phyloP scores from a whole-genome alignment of 371 early-diverging fungal species.

The Mucor racemosus region DNA sequence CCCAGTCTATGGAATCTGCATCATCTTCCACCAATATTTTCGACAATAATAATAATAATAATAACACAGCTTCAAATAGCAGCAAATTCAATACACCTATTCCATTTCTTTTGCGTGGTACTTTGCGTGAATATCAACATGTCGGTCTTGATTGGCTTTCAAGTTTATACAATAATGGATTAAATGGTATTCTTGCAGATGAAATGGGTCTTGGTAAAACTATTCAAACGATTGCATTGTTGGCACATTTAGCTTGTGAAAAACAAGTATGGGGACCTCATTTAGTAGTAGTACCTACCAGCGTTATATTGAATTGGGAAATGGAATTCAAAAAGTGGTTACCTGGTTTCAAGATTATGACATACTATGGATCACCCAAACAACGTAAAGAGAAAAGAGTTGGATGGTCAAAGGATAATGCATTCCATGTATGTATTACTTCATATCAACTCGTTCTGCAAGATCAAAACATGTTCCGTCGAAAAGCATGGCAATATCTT shows the following conservation, averaged over 20 bases:
- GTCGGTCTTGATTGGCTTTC: conserved; percentile 84
- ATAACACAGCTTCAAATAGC: neutral
- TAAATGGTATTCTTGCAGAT: conserved; percentile 98
- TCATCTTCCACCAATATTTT: conserved; percentile 34
- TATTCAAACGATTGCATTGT: conserved; percentile 93
- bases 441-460: conserved; percentile 85
- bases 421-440: conserved; percentile 89
- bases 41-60: too few relatives aligned
- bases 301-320: conserved; percentile 94
- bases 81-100: conserved; percentile 53
- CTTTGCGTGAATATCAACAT: conserved; percentile 78
- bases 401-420: conserved; percentile 83
- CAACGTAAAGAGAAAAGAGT: conserved; percentile 78
- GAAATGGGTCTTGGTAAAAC: conserved; percentile 99
- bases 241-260: conserved; percentile 78
- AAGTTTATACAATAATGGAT: conserved; percentile 89
- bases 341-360: conserved; percentile 84
- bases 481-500: conserved; percentile 85
- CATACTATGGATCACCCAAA: conserved; percentile 82
- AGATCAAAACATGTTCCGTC: conserved; percentile 79
- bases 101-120: conserved; percentile 68
- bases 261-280: conserved; percentile 85
- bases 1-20: conserved; percentile 40
- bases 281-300: conserved; percentile 91
- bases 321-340: conserved; percentile 94